Percentiles rank a stretch among this genome's conserved stretches.
These are phyloP conservation scores for Barnettozyma wickerhamii DNA, from an alignment of 805 yeast species.

Conservation along the genomic window DNA sequence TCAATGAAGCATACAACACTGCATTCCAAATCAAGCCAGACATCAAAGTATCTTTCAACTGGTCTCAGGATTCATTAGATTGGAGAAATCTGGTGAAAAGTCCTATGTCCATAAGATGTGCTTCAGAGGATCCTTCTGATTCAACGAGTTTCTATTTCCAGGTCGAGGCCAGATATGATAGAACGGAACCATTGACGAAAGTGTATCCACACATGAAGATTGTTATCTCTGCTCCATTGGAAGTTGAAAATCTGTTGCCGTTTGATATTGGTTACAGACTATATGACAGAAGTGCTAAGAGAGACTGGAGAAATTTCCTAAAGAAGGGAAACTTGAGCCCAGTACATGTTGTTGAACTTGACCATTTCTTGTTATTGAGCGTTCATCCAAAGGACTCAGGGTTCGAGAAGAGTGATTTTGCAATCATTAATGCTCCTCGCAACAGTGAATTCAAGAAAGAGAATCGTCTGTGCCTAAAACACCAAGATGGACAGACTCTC, in stretches of 20 bases:
- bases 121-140: slow-evolving; percentile 34
- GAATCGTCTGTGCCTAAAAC: slow-evolving; percentile 43
- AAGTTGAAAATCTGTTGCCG: slow-evolving; percentile 81
- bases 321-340: slow-evolving; percentile 63
- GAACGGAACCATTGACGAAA: slow-evolving; percentile 63
- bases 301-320: slow-evolving; percentile 62
- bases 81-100: slow-evolving; percentile 61
- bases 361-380: slow-evolving; percentile 66
- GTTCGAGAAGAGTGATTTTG: slow-evolving; percentile 63
- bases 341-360: slow-evolving; percentile 75
- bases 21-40: slow-evolving; percentile 60
- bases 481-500: slow-evolving; percentile 64
- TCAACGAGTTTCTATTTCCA: slow-evolving; percentile 60
- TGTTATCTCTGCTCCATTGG: slow-evolving; percentile 78
- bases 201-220: slow-evolving; percentile 84
- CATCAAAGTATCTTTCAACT: slow-evolving; percentile 49
- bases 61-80: slow-evolving; percentile 58
- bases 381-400: slow-evolving; percentile 62
- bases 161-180: slow-evolving; percentile 60
- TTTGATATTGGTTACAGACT: slow-evolving; percentile 71
- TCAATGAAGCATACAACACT: slow-evolving; percentile 59
- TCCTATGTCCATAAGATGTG: slow-evolving; percentile 59
- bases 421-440: slow-evolving; percentile 57
- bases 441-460: slow-evolving; percentile 56
- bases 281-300: slow-evolving; percentile 66